Evolutionary conservation across 305 asterid genomes (phyloP), one percentile per base, ranked within the genome.

Genomic region (Lippia alba): DNA sequence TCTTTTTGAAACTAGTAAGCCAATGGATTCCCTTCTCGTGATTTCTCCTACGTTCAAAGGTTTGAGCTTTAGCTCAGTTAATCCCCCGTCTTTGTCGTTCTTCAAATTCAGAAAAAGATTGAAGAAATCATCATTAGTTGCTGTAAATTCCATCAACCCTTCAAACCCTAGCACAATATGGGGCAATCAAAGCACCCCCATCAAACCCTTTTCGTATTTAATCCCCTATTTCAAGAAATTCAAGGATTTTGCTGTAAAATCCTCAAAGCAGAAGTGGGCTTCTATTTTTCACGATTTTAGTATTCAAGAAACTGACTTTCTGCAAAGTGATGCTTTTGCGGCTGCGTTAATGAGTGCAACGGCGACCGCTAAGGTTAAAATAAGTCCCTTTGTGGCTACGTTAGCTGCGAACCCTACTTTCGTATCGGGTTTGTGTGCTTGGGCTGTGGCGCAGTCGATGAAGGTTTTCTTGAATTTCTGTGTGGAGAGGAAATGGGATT

Each of bases 401-500:
- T 71, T 92, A 56, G 91, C 94, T 0, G 86, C 94, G 33, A 92
- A 92, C 74, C 97, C 94, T 30, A 86, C 98, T 0, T 92, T 92
- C 54, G 84, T 92, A 6, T 85, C 97, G 41, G 96, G 82, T 36
- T 51, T 92, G 45, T 85, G 84, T 48, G 98, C 97, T 2, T 87
- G 85, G 96, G 74, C 82, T 3, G 57, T 72, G 24, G 97, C 97
- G 3, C 98, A 92, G 50, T 88, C 91, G 1, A 72, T 74, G 78
- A 92, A 92, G 74, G 91, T 92, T 48, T 82, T 92, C 76, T 80
- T 90, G 85, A 90, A 88, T 56, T 90, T 88, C 15, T 88, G 78
- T 64, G 88, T 92, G 78, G 96, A 92, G 84, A 87, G 87, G 77
- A 85, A 70, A 72, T 92, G 98, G 96, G 97, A 92, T 75, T 75